Evolutionary conservation across 768 basidiomycete genomes (phyloP).

Genomic region (Phylloporus sp.): DNA sequence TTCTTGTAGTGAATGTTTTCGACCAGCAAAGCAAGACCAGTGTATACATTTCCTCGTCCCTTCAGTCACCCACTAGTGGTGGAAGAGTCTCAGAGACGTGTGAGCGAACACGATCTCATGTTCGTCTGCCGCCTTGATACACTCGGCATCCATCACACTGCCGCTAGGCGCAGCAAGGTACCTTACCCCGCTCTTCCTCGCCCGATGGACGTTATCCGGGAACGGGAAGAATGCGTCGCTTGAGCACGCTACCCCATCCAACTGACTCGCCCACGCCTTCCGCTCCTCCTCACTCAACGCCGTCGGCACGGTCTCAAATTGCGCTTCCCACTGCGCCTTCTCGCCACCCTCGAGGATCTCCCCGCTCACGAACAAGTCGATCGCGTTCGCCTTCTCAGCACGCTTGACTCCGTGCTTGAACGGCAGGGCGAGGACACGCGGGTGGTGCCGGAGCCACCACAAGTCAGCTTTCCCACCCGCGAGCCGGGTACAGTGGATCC

Average conservation of each 20-base stretch:
- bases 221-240: slow-evolving; percentile 99
- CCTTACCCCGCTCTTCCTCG: slow-evolving; percentile 84
- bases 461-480: slow-evolving; percentile 98
- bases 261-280: slow-evolving; percentile 64
- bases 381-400: slow-evolving; percentile 97
- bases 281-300: slow-evolving; percentile 68
- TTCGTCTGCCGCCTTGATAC: slow-evolving; percentile 95
- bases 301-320: slow-evolving; percentile 72
- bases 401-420: slow-evolving; percentile 98
- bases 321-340: slow-evolving; percentile 83
- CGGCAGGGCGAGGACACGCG: slow-evolving; percentile 84
- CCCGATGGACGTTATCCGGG: slow-evolving; percentile 95
- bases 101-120: slow-evolving; percentile 89
- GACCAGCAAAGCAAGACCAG: neutral
- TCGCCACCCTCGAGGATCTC: slow-evolving; percentile 88
- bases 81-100: slow-evolving; percentile 85
- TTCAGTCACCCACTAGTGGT: slow-evolving; percentile 50
- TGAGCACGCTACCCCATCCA: slow-evolving; percentile 87
- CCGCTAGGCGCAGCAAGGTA: slow-evolving; percentile 92
- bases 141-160: slow-evolving; percentile 96
- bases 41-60: neutral
- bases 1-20: neutral
- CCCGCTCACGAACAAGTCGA: slow-evolving; percentile 92
- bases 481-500: slow-evolving; percentile 98
- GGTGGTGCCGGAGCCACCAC: slow-evolving; percentile 99